Evolutionary conservation across 345 rosid species (phyloP).

Genomic region (Hibiscus mutabilis): DNA sequence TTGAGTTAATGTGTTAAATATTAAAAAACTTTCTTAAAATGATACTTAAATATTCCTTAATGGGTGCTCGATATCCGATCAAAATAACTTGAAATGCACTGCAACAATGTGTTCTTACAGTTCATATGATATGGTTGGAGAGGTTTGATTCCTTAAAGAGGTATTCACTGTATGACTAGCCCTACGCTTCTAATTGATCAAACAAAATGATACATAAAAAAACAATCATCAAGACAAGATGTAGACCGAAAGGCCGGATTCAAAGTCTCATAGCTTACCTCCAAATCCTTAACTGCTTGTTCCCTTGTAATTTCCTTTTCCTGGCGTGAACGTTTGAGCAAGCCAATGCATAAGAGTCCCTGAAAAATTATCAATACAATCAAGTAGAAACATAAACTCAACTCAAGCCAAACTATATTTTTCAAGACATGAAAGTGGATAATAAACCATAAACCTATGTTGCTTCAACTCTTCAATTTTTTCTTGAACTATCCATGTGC

Average conservation of each 20-base stretch:
- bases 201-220: not conserved
- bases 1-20: no score
- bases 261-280: slow-evolving; percentile 39
- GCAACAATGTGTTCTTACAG: not conserved
- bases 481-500: no score
- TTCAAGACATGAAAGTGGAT: not conserved
- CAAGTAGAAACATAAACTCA: not conserved
- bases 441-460: not conserved
- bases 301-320: slow-evolving; percentile 63
- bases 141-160: not conserved
- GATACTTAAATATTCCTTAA: no score
- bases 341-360: slow-evolving; percentile 92
- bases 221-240: slow-evolving; percentile 2
- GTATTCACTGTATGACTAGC: not conserved
- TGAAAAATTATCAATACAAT: slow-evolving; percentile 17
- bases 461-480: not conserved
- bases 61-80: not conserved
- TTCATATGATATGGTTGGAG: not conserved
- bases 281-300: slow-evolving; percentile 75
- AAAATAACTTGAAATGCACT: not conserved
- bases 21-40: no score
- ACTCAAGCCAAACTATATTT: not conserved
- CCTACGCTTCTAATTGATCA: not conserved
- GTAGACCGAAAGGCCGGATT: not conserved
- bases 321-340: slow-evolving; percentile 70